Evolutionary conservation across 1,284 basidiomycete genomes (phyloP), one percentile per base, ranked within the genome.

Genomic region (Austroboletus niveus): DNA sequence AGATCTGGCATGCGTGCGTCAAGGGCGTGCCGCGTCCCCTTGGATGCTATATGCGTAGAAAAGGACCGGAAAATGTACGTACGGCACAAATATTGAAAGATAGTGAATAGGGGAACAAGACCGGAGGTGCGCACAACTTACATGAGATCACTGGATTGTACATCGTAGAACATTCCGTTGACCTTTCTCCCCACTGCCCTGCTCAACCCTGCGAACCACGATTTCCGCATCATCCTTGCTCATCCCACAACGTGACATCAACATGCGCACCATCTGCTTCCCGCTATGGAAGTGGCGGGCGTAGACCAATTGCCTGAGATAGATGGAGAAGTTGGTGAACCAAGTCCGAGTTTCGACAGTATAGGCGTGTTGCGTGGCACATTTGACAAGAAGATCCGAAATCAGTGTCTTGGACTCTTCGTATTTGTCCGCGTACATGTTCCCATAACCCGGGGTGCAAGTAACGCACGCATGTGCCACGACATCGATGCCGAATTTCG

Each of bases 341-440:
- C 64, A 68, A 40, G 52, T 58, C 32, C 53, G 61, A 27, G 55
- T 65, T 29, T 66, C 64, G 32, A 66, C 1, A 3, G 47, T 41
- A 31, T 65, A 54, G 35, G 59, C 63, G 32, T 58, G 57, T n/a
- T 54, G 54, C 12, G 48, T 52, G 17, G 62, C 47, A 46, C 57
- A 64, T 32, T 54, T 55, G 44, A 48, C 42, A 30, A 68, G 60
- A 51, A 68, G 63, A 15, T 60, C 52, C 30, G 51, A 60, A n/a
- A 66, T 59, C 20, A 49, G 11, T 5, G 39, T 47, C 60, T 63
- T 68, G 45, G 66, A 68, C 40, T 63, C 62, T 49, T 64, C 55
- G 31, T 67, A 67, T 58, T 69, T 67, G 48, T 59, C 56, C 8
- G 51, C 51, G 15, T 65, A 66, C 62, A 67, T 64, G 52, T 62